Evolutionary conservation across 225 moss, liverwort and hornwort genomes (phyloP).

Genomic region (Rhytidiadelphus loreus): DNA sequence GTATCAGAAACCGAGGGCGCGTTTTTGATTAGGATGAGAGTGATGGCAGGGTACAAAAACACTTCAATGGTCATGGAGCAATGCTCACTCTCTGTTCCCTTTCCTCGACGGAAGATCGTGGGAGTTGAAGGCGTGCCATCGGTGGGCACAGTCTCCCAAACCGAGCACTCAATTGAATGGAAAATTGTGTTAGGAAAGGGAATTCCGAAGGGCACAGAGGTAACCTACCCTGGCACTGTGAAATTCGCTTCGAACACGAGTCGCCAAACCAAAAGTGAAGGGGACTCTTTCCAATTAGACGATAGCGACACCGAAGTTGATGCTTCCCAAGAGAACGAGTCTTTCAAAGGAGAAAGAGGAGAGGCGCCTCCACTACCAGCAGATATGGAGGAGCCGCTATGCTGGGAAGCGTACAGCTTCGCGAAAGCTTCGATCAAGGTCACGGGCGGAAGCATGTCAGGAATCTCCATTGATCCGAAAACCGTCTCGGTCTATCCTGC

Average conservation of each 20-base stretch:
- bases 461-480: conserved; percentile 81
- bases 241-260: conserved; percentile 55
- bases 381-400: conserved; percentile 86
- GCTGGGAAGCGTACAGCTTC: conserved; percentile 98
- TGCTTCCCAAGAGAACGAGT: conserved; percentile 39
- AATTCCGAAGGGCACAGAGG: conserved; percentile 66
- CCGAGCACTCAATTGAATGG: conserved; percentile 94
- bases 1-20: conserved; percentile 87
- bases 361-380: conserved; percentile 48
- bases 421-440: conserved; percentile 84
- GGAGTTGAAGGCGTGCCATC: conserved; percentile 85
- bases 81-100: conserved; percentile 84
- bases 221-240: conserved; percentile 82
- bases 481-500: conserved; percentile 72
- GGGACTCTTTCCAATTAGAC: conserved; percentile 12
- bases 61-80: conserved; percentile 70
- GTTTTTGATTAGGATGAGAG: conserved; percentile 78
- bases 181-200: conserved; percentile 65
- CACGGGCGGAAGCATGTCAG: conserved; percentile 84
- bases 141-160: conserved; percentile 59
- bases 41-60: conserved; percentile 83
- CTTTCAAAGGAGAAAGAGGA: conserved; percentile 67
- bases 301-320: conserved; percentile 48
- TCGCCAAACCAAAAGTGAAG: neutral
- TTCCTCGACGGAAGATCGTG: conserved; percentile 69